Conservation (phyloP, 2,329 filamentous ascomycete genomes). For the Neofusicoccum sp. region DNA sequence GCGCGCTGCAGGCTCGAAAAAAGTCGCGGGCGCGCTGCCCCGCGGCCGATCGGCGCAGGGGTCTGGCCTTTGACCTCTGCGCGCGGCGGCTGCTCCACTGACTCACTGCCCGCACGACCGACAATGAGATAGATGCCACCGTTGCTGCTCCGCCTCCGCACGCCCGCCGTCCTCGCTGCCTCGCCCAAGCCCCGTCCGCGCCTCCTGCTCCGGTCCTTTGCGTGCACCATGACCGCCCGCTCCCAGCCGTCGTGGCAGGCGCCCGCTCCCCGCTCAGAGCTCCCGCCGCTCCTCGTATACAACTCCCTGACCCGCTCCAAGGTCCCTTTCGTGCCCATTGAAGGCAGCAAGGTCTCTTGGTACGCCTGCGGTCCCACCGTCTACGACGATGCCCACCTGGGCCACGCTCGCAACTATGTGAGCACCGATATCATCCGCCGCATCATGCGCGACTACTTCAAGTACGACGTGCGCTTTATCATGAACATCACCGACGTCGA, state of each 20-base stretch:
- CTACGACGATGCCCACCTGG: slow-evolving; percentile 74
- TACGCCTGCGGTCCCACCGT: slow-evolving; percentile 88
- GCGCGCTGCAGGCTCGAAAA: slow-evolving; percentile 5
- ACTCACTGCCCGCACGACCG: slow-evolving; percentile 6
- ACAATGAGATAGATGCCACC: slow-evolving; percentile 19
- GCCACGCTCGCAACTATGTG: slow-evolving; percentile 87
- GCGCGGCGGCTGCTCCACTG: slow-evolving; percentile 5
- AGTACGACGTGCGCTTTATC: slow-evolving; percentile 78
- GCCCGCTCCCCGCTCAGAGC: slow-evolving; percentile 29
- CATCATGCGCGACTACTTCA: slow-evolving; percentile 79
- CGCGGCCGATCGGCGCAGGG: slow-evolving; percentile 14
- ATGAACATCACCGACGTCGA: slow-evolving; percentile 79
- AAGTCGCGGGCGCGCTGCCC: slow-evolving; percentile 12
- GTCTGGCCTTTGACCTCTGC: slow-evolving; percentile 2
- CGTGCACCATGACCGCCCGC: slow-evolving; percentile 30
- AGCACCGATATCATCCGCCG: slow-evolving; percentile 84
- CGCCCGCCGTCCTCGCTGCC: slow-evolving; percentile 23
- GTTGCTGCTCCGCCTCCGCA: slow-evolving; percentile 16
- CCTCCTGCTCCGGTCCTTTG: slow-evolving; percentile 27
- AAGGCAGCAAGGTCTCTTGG: slow-evolving; percentile 73
- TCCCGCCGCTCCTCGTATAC: slow-evolving; percentile 68
- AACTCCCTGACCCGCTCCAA: slow-evolving; percentile 77
- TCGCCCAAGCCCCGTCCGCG: slow-evolving; percentile 19
- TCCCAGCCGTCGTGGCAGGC: slow-evolving; percentile 41
- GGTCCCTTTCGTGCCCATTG: slow-evolving; percentile 70